Base-by-base conservation (phyloP, 2,329 filamentous ascomycete species). In the Beauveria scarabaeidicola region DNA sequence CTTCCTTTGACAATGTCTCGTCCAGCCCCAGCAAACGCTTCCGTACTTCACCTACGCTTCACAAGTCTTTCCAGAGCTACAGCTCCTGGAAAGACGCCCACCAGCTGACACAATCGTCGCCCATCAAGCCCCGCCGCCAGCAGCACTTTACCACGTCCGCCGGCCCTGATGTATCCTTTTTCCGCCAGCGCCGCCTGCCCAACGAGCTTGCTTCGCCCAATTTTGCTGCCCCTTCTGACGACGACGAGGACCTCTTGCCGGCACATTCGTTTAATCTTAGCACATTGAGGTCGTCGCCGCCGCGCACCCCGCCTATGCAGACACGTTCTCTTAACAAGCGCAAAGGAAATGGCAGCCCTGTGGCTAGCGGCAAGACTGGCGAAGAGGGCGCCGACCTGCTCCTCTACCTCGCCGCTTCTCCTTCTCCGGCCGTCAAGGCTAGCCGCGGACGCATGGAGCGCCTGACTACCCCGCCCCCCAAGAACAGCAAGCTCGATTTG, bases 371-470 rank as follows among this genome's bases (percentile, higher is more conserved):
- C 62, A 87, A 87, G 69, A 74, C 79, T 1, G 87, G 85, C 61
- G 87, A 94, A 68, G 90, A 96, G 68, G 92, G 91, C 32, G 89
- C 88, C 17, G 89, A 91, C 70, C 75, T 93, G 41, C 77, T 94
- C 25, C 78, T 93, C 43, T 97, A 93, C 72, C 83, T 97, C 17
- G 92, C 92, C 52, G 90, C 91, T 55, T 97, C 93, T 7, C 94
- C 94, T 1, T 96, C 91, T 0, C 91, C 91, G 0, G 91, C 90
- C 51, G 85, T 87, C 53, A 81, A 75, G 64, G 73, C 76, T 13
- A 73, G 74, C 48, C 77, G 80, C 58, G 76, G 77, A 50, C 78
- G 80, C 61, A 86, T 86, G 81, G 83, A 87, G 46, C 85, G 86
- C 27, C 87, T 87, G 1, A 89, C 87, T 11, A 92, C 89, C n/a